Conservation (phyloP, 202 grass and related monocot species). For the Eragrostis tef region DNA sequence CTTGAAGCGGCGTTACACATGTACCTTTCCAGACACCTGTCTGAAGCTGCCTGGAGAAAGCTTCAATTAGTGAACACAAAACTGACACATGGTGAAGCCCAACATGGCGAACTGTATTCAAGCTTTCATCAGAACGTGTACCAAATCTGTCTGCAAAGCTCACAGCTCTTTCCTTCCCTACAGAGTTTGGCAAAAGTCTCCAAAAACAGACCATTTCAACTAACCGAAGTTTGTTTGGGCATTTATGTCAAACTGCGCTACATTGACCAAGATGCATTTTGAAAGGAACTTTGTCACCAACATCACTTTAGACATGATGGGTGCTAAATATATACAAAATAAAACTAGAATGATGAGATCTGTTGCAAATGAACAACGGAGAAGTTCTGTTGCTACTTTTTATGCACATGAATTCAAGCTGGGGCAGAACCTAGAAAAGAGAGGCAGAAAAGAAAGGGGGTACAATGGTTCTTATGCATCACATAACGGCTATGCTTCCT, state of each 20-base stretch:
- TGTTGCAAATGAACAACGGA: constrained; percentile 43
- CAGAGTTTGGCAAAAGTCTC: background rate
- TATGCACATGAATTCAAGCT: constrained; percentile 55
- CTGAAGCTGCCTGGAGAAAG: constrained; percentile 9
- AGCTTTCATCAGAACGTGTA: constrained; percentile 5
- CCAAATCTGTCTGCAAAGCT: background rate
- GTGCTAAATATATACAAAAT: constrained; percentile 60
- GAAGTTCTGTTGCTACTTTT: constrained; percentile 60
- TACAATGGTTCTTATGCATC: constrained; percentile 39
- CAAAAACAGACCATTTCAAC: constrained; percentile 30
- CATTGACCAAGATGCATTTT: constrained; percentile 37
- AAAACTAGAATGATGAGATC: constrained; percentile 44
- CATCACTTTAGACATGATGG: constrained; percentile 57
- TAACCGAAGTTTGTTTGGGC: constrained; percentile 23
- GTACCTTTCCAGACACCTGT: constrained; percentile 26
- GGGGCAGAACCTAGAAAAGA: constrained; percentile 43
- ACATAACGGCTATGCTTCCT: constrained; percentile 27
- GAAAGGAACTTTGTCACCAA: constrained; percentile 50
- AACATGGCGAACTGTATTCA: background rate
- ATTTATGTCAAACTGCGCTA: constrained; percentile 41
- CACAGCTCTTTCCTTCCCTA: background rate
- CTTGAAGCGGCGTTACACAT: background rate
- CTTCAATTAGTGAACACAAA: constrained; percentile 16
- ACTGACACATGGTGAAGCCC: constrained; percentile 11
- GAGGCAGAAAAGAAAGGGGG: constrained; percentile 18